Percentiles rank a stretch among this genome's conserved stretches.
phyloP scores from a whole-genome alignment of 2,329 filamentous ascomycete genomes.

The Penicillium sp. region DNA sequence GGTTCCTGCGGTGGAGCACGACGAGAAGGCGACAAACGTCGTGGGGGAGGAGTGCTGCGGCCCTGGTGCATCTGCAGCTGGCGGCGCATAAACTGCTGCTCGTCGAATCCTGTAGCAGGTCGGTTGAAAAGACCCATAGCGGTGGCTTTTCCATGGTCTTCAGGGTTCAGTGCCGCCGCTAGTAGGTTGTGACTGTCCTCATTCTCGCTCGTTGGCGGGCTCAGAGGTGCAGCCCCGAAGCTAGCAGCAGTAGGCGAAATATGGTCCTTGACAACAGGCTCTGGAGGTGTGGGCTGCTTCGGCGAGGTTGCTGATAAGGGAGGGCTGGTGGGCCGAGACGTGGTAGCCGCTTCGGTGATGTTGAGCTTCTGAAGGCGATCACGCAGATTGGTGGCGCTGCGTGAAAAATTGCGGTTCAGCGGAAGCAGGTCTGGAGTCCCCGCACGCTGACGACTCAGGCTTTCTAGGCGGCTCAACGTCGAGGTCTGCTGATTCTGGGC shows the following conservation, averaged over 20 bases:
- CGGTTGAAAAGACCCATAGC: constrained; percentile 73
- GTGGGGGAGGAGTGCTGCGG: constrained; percentile 62
- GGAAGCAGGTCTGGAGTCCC: constrained; percentile 56
- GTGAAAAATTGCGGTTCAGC: constrained; percentile 50
- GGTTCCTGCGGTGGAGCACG: constrained; percentile 29
- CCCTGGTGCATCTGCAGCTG: constrained; percentile 80
- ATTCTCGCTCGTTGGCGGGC: constrained; percentile 71
- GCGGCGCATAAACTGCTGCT: constrained; percentile 80
- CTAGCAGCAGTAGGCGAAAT: constrained; percentile 36
- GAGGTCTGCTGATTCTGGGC: constrained; percentile 79
- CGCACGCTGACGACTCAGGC: constrained; percentile 67
- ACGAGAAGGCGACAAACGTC: constrained; percentile 35
- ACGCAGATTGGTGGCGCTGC: constrained; percentile 70
- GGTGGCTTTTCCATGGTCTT: constrained; percentile 80
- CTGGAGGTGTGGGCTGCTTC: constrained; percentile 41
- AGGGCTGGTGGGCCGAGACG: constrained; percentile 45
- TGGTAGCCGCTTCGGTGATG: constrained; percentile 29
- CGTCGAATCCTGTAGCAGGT: constrained; percentile 76
- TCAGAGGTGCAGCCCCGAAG: constrained; percentile 57
- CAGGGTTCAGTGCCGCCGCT: constrained; percentile 67
- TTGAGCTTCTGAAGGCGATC: constrained; percentile 49
- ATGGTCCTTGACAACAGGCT: constrained; percentile 37
- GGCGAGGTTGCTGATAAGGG: constrained; percentile 45
- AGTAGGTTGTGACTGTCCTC: constrained; percentile 70
- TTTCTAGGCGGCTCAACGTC: constrained; percentile 77